Evolutionary conservation across 2,329 filamentous ascomycete species (phyloP).

Genomic region (Claviceps sp.): DNA sequence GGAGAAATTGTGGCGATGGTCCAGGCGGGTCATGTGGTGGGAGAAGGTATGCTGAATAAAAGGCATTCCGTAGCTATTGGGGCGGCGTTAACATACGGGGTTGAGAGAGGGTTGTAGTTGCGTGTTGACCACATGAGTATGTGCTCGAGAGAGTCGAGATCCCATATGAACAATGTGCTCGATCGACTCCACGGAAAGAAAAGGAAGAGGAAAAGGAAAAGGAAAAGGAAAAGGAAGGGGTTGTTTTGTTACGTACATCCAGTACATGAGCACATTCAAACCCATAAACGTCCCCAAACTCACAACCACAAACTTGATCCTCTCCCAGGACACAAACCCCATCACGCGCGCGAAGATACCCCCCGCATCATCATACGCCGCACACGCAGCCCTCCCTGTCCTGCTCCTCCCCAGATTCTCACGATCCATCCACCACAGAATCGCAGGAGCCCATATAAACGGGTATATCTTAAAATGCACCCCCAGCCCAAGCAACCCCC

Average conservation of each 20-base stretch:
- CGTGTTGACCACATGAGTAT: too few species aligned
- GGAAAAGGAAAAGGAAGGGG: background rate
- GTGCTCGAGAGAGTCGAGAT: conserved; percentile 5
- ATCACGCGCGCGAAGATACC: conserved; percentile 7
- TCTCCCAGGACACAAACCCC: conserved; percentile 37
- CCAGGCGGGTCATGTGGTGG: conserved; percentile 83
- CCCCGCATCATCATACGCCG: background rate
- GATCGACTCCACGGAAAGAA: background rate
- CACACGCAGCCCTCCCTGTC: background rate
- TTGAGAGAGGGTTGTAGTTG: too few species aligned
- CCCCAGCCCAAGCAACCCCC: conserved; percentile 61
- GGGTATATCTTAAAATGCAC: conserved; percentile 99
- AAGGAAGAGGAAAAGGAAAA: background rate
- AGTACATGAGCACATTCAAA: conserved; percentile 71
- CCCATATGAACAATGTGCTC: background rate
- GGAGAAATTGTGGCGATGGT: conserved; percentile 97
- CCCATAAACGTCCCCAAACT: conserved; percentile 60
- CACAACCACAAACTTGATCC: conserved; percentile 44
- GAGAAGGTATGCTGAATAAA: conserved; percentile 87
- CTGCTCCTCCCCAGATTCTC: conserved; percentile 24
- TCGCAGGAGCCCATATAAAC: conserved; percentile 79
- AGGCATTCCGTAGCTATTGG: conserved; percentile 53
- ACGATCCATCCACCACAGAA: conserved; percentile 67
- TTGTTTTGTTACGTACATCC: conserved; percentile 30
- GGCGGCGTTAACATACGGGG: too few species aligned